phyloP scores from a whole-genome alignment of 2,329 filamentous ascomycete species.

The Xylaria multiplex region DNA sequence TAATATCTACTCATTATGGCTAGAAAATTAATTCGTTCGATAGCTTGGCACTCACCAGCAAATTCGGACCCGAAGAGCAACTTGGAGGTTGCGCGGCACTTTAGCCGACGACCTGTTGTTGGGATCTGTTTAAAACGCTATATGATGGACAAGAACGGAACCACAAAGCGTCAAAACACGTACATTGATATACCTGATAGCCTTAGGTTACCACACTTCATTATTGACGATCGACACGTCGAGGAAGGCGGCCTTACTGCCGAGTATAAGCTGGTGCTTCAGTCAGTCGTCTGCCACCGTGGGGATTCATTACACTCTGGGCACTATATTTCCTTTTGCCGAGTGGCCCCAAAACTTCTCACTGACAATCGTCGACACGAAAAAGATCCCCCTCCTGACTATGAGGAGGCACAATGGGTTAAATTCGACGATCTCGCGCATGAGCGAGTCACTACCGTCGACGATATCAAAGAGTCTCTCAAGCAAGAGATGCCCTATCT shows the following conservation, averaged over 20 bases:
- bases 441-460: constrained; percentile 76
- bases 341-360: constrained; percentile 73
- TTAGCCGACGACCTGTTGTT: constrained; percentile 84
- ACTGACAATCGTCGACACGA: constrained; percentile 67
- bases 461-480: constrained; percentile 80
- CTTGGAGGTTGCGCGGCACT: constrained; percentile 86
- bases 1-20: constrained; percentile 10
- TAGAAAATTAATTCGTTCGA: constrained; percentile 49
- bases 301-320: constrained; percentile 87
- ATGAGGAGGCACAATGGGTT: constrained; percentile 83
- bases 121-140: constrained; percentile 96
- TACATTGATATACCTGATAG: constrained; percentile 87
- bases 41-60: constrained; percentile 83
- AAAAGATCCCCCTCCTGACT: constrained; percentile 69
- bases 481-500: constrained; percentile 92
- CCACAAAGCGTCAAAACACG: constrained; percentile 77
- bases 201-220: constrained; percentile 88
- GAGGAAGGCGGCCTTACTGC: constrained; percentile 74
- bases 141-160: constrained; percentile 74
- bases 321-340: constrained; percentile 88
- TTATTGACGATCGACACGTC: constrained; percentile 78
- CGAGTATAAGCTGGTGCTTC: constrained; percentile 93
- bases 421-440: constrained; percentile 87
- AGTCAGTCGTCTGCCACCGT: constrained; percentile 92
- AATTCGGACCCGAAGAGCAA: constrained; percentile 69